Evolutionary conservation across 768 basidiomycete species (phyloP).

Genomic region (Steccherinum ochraceum): DNA sequence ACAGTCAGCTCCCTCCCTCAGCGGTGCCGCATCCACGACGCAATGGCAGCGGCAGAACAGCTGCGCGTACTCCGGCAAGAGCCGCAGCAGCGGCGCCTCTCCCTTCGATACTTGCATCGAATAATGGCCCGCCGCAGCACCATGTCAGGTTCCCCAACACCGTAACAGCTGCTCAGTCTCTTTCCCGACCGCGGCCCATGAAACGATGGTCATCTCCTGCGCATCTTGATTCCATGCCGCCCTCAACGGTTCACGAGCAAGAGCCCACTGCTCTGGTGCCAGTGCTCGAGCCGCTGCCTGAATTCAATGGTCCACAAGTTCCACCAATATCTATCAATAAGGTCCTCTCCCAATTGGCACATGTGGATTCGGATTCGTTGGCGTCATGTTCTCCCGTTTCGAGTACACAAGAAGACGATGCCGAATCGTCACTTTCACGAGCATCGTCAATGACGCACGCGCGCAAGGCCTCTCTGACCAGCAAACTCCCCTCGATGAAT

Average conservation of each 20-base stretch:
- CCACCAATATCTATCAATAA: not conserved
- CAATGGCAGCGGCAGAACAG: not conserved
- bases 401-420: not conserved
- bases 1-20: constrained; percentile 1
- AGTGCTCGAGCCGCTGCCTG: too few relatives aligned
- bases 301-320: too few relatives aligned
- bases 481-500: not conserved
- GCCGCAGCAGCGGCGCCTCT: not conserved
- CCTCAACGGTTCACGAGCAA: too few relatives aligned
- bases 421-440: not conserved
- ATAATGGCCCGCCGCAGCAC: not conserved
- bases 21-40: not conserved
- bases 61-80: not conserved
- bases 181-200: not conserved
- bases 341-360: not conserved
- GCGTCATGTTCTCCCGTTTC: not conserved
- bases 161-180: not conserved
- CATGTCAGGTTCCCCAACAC: not conserved
- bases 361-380: not conserved
- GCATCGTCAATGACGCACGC: not conserved
- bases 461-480: not conserved
- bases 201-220: not conserved
- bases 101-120: not conserved
- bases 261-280: too few relatives aligned
- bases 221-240: not conserved